Conservation (phyloP, 345 rosid genomes). For the Populus nigra region DNA sequence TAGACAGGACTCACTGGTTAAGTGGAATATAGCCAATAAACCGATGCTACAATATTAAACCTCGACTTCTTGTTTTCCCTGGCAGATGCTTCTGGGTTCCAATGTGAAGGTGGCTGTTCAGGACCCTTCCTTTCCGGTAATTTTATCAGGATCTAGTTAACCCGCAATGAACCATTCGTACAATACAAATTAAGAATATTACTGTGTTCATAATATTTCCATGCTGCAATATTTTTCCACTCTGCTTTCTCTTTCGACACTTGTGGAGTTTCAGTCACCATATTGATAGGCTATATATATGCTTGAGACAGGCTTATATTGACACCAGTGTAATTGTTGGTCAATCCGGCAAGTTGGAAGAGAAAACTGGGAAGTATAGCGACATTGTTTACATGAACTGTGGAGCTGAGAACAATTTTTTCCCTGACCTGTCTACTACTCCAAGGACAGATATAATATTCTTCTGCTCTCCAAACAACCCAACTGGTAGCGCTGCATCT, state of each 20-base stretch:
- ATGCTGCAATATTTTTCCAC: too few relatives aligned
- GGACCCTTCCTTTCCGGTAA: slow-evolving; percentile 55
- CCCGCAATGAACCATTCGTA: neutral
- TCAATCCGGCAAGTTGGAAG: slow-evolving; percentile 55
- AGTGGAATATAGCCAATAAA: neutral
- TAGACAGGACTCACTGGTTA: too few relatives aligned
- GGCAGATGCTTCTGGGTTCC: slow-evolving; percentile 48
- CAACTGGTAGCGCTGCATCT: slow-evolving; percentile 75
- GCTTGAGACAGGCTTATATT: slow-evolving; percentile 55
- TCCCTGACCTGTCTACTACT: slow-evolving; percentile 55
- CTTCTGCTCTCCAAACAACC: slow-evolving; percentile 94
- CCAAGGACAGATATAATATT: slow-evolving; percentile 74
- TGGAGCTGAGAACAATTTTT: slow-evolving; percentile 52
- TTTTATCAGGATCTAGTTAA: neutral
- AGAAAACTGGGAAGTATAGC: slow-evolving; percentile 51
- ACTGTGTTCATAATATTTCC: too few relatives aligned
- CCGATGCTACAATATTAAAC: neutral
- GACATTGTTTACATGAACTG: slow-evolving; percentile 71
- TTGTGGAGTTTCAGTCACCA: too few relatives aligned
- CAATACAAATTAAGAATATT: too few relatives aligned
- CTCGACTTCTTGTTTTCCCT: neutral
- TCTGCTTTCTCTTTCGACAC: too few relatives aligned
- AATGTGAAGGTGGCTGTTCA: slow-evolving; percentile 40
- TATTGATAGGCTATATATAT: neutral
- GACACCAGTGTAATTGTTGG: slow-evolving; percentile 80